Evolutionary conservation across 1,139 yeast genomes (phyloP).

Genomic region (Yamadazyma triangularis): DNA sequence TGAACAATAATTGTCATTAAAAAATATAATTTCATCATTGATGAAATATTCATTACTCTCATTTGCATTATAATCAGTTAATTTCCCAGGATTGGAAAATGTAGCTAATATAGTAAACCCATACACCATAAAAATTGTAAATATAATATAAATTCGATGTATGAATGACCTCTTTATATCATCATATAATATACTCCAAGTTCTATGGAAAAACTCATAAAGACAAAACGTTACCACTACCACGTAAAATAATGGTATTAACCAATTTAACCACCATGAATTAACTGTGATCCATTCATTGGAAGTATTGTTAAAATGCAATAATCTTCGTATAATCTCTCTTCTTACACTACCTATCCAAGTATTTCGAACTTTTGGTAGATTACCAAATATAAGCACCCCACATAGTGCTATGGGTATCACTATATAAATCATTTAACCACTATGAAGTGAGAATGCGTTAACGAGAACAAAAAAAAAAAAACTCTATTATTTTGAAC

Average conservation of each 20-base stretch:
- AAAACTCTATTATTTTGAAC: no score
- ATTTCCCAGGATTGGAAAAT: slow-evolving; percentile 54
- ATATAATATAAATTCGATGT: slow-evolving; percentile 17
- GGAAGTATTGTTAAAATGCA: no score
- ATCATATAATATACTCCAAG: slow-evolving; percentile 25
- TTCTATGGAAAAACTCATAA: slow-evolving; percentile 38
- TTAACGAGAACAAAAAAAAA: no score
- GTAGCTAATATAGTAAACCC: slow-evolving; percentile 22
- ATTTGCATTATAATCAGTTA: slow-evolving; percentile 17
- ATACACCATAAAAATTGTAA: slow-evolving; percentile 35
- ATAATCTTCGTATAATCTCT: background rate
- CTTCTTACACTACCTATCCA: slow-evolving; percentile 2
- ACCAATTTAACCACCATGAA: slow-evolving; percentile 24
- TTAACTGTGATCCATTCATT: background rate
- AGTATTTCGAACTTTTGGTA: slow-evolving; percentile 43
- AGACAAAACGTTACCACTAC: slow-evolving; percentile 44
- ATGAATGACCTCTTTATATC: slow-evolving; percentile 5
- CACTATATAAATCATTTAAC: background rate
- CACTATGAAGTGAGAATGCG: no score
- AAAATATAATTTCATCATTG: slow-evolving; percentile 58
- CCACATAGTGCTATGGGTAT: slow-evolving; percentile 5
- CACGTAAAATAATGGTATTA: slow-evolving; percentile 49
- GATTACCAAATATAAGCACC: slow-evolving; percentile 46
- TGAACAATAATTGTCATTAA: slow-evolving; percentile 31
- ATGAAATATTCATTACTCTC: slow-evolving; percentile 18